Evolutionary conservation across 2,329 filamentous ascomycete species (phyloP), one percentile per base, ranked within the genome.

Genomic region (Aspergillus vadensis): DNA sequence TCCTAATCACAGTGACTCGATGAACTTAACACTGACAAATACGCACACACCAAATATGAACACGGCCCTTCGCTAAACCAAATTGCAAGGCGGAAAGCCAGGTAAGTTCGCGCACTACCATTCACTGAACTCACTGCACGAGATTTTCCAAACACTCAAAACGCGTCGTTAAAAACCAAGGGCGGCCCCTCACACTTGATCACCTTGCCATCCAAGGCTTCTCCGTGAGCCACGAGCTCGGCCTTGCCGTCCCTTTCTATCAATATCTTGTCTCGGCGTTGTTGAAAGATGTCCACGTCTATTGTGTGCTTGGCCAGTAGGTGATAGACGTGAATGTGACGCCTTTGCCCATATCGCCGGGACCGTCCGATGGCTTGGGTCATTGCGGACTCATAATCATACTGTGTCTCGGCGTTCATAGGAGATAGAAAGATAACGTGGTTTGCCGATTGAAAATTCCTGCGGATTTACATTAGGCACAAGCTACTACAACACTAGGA

Each of bases 381-480:
- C 82, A 88, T 88, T 0, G 81, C 79, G 0, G 83, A 78, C 0
- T 85, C 78, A 67, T 87, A 89, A 5, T 81, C 76, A 48, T 85
- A 80, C 50, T 85, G 80, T 0, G 78, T 81, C 38, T 76, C 69
- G 0, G 80, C 74, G 0, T 85, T 73, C 8, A 87, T 72, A 0
- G 87, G 86, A 0, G 82, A 80, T 2, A 88, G 71, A 70, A 90
- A 90, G 32, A 90, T 81, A 38, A 89, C 76, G 59, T 90, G 86
- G 62, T 88, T 89, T 0, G 86, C 86, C 41, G 81, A 81, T 50
- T 86, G 84, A 1, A 90, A 73, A 63, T 90, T 90, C 9, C 83
- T 86, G 60, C 36, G 43, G 15, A 57, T 57, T n/a, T 38, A 36
- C 25, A 57, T 63, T 39, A 32, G 27, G 41, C 17, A 55, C 21